Conservation (phyloP, 768 basidiomycete species). For the Brasilioporus rufonigricans region DNA sequence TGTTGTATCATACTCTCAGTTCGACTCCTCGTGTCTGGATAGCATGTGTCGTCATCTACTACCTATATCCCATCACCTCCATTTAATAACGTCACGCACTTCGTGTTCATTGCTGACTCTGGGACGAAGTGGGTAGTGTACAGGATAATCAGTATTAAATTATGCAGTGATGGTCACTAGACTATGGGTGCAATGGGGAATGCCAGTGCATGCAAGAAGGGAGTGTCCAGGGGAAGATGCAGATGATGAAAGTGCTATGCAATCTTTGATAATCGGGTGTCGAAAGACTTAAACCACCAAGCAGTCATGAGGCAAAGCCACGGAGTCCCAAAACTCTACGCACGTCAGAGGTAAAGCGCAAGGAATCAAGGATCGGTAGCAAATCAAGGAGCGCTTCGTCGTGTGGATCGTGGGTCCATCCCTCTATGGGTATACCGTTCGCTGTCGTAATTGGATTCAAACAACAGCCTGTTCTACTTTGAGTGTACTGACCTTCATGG, state of each 20-base stretch:
- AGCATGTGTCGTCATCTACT: slow-evolving; percentile 29
- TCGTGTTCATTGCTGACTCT: slow-evolving; percentile 21
- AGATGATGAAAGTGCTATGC: slow-evolving; percentile 22
- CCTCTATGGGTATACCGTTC: slow-evolving; percentile 98
- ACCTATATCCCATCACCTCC: slow-evolving; percentile 33
- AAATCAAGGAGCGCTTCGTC: slow-evolving; percentile 97
- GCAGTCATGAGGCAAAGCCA: slow-evolving; percentile 42
- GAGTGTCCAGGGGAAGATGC: slow-evolving; percentile 23
- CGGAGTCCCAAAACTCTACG: slow-evolving; percentile 83
- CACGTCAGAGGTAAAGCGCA: slow-evolving; percentile 95
- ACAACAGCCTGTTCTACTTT: not conserved
- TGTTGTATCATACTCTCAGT: slow-evolving; percentile 8
- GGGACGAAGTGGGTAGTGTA: slow-evolving; percentile 31
- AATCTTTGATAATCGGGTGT: slow-evolving; percentile 12
- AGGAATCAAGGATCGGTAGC: slow-evolving; percentile 90
- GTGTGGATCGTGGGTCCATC: slow-evolving; percentile 96
- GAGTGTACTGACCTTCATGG: slow-evolving; percentile 72
- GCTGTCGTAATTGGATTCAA: slow-evolving; percentile 45
- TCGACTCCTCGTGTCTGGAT: not conserved
- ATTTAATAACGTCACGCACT: slow-evolving; percentile 28
- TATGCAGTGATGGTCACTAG: slow-evolving; percentile 32
- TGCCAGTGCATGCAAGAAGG: slow-evolving; percentile 29
- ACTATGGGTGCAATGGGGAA: slow-evolving; percentile 25
- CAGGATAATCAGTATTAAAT: slow-evolving; percentile 40
- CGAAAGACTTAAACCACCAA: slow-evolving; percentile 4